A percentile compares a stretch with the other conserved stretches of the same genome.
Conservation (phyloP, 176 grass and related monocot genomes). For the Thinopyrum elongatum region DNA sequence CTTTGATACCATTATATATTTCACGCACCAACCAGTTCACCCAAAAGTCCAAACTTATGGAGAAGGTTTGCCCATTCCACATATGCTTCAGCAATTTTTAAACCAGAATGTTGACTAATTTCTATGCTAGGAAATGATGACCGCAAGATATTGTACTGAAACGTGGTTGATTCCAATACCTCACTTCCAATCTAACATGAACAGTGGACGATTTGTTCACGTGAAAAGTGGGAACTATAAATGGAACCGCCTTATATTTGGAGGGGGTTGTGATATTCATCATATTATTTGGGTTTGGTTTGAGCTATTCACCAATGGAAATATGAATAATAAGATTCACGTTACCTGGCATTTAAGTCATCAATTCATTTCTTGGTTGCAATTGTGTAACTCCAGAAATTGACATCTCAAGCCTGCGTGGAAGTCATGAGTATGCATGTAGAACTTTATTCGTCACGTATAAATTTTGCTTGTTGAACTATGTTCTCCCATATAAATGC, state of each 20-base stretch:
- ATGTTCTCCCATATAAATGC: background rate
- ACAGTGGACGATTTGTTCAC: background rate
- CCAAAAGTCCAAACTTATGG: too few relatives aligned
- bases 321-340: background rate
- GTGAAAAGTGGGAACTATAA: background rate
- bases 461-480: conserved; percentile 5
- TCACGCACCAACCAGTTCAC: too few relatives aligned
- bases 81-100: background rate
- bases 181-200: background rate
- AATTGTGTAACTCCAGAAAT: background rate
- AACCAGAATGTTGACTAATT: background rate
- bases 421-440: conserved; percentile 12
- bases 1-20: too few relatives aligned
- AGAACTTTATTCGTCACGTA: conserved; percentile 3
- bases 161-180: background rate
- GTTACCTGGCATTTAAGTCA: background rate
- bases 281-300: conserved; percentile 5
- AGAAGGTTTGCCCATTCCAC: too few relatives aligned
- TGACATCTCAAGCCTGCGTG: background rate
- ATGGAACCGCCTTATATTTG: background rate
- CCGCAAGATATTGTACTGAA: background rate
- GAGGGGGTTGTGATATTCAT: background rate
- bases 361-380: background rate
- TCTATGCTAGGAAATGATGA: background rate
- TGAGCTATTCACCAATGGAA: background rate